Evolutionary conservation across 1,284 basidiomycete genomes (phyloP), one percentile per base, ranked within the genome.

Genomic region (Sanghuangporus sanghuang): DNA sequence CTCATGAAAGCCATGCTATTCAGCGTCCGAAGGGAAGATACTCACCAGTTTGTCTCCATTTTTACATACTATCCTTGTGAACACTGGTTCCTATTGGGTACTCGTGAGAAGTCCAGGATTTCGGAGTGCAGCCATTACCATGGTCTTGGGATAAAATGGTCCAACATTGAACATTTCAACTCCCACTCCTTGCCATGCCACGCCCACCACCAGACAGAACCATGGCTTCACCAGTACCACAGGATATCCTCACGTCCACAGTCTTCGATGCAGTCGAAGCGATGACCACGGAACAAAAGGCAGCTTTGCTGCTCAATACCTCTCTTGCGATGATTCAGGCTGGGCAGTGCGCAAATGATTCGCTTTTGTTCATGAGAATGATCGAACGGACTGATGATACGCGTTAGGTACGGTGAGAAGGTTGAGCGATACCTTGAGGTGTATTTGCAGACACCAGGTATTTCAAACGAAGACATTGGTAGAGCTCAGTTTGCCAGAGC

Each of bases 391-490:
- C 27, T 46, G 49, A 2, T 39, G 65, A 23, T 63, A 52, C 36
- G 27, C 16, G n/a, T 23, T 64, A 87, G 85, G 67, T 87, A 85
- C 75, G 85, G 84, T 9, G 74, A 78, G 42, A 79, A 85, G 50
- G 85, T 87, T 27, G 86, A 87, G 70, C 81, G 77, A 53, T 87
- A 85, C 68, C 68, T 88, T 39, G 85, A 87, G 14, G 84, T 87
- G 21, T 87, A 84, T 68, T 70, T 88, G 60, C 76, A 78, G 62
- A 87, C 85, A 32, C 85, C 85, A 0, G 80, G 82, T 59, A 70
- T 87, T 21, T 73, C 81, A 48, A 78, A 76, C 60, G 75, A 76
- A 56, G 81, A 86, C 64, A 70, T 84, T 6, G 78, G 80, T 7
- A 77, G 75, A 65, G 86, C 86, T 0, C 72, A 86, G 59, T 69